Evolutionary conservation across 1,284 basidiomycete species (phyloP).

Genomic region (Gomphus bonarii): DNA sequence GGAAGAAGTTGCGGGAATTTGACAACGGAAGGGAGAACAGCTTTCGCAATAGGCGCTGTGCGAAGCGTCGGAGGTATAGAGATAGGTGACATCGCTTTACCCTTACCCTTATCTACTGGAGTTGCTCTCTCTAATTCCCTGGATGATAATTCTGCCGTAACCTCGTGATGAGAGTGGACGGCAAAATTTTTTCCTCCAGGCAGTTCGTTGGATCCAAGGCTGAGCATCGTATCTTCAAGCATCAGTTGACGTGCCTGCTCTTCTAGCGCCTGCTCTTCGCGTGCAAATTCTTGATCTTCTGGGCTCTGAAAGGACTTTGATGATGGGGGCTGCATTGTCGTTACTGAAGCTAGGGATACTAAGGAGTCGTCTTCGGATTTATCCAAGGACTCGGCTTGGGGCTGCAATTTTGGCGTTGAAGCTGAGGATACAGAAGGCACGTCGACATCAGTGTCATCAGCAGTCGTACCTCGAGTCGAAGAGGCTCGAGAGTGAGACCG

Average conservation of each 20-base stretch:
- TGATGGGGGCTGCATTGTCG: not conserved
- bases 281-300: slow-evolving; percentile 23
- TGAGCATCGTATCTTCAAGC: not conserved
- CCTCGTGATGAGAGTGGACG: not conserved
- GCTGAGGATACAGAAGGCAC: not conserved
- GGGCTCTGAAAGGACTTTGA: slow-evolving; percentile 1
- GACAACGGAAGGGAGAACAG: not conserved
- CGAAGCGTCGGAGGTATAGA: not conserved
- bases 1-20: slow-evolving; percentile 2
- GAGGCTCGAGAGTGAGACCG: not conserved
- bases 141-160: not conserved
- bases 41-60: not conserved
- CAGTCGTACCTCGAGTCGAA: not conserved
- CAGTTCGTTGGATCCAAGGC: not conserved
- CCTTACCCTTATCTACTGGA: not conserved
- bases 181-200: not conserved
- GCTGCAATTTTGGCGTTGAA: not conserved
- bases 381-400: not conserved
- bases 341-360: not conserved
- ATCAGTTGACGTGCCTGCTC: slow-evolving; percentile 1
- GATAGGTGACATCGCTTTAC: slow-evolving; percentile 6
- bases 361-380: not conserved
- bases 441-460: not conserved
- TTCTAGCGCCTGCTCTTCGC: slow-evolving; percentile 12
- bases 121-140: not conserved